Evolutionary conservation across 768 basidiomycete species (phyloP), one percentile per base, ranked within the genome.

Genomic region (Pleurotus salmoneostramineus): DNA sequence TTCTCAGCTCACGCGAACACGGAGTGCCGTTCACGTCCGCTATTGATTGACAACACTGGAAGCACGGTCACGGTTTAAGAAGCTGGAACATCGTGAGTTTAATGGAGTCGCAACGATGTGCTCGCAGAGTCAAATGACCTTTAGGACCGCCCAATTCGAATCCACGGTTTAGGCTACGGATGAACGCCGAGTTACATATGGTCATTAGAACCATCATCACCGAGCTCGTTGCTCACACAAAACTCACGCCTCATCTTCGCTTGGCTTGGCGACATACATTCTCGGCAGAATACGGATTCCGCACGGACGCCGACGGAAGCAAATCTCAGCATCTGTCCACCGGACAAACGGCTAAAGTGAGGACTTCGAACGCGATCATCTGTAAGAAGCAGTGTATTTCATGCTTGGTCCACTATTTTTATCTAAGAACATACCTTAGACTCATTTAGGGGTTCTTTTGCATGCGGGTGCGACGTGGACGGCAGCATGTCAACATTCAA

Each of bases 401-500:
- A 14, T 11, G 6, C 6, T 45, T 45, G 44, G 6, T 15, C 15
- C 14, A 14, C 15, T 45, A 45, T 45, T 11, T 45, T 45, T 45
- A 42, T 42, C 21, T 27, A 27, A 40, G 37, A 40, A 40, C 37
- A n/a, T 40, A 40, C 37, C 36, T 55, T 10, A 12, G 15, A 36
- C 52, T 55, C 21, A 49, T 32, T 49, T 49, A 21, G 48, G 21
- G 52, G 40, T 17, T 35, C 52, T 11, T 27, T 42, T 11, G 36
- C 17, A 54, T 54, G 52, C 52, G 52, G 6, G 12, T 55, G 52
- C 52, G 52, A 55, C 52, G 52, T 55, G 40, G 52, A 44, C 52
- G 52, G 52, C 52, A 17, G 37, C 52, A 55, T 42, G 36, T 17
- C 15, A 32, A 11, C 40, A 43, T 11, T 31, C 21, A 37, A 17